Evolutionary conservation across 441 rosid species (phyloP).

Genomic region (Metrosideros polymorpha): DNA sequence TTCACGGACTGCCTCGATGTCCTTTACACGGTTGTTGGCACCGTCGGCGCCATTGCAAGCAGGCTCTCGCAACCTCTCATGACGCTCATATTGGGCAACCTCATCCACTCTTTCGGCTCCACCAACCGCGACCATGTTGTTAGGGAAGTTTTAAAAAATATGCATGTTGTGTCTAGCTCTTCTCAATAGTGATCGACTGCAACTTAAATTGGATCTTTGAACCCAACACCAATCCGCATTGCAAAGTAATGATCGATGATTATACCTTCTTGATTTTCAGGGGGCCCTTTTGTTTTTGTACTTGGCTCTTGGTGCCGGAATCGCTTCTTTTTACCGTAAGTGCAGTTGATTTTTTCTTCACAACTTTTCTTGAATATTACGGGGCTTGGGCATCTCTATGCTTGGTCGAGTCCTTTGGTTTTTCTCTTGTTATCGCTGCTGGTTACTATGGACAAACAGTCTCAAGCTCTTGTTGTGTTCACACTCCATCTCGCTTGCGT

Average conservation of each 20-base stretch:
- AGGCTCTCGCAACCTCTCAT: slow-evolving; percentile 53
- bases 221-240: background rate
- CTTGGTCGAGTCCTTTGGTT: background rate
- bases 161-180: background rate
- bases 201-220: background rate
- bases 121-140: slow-evolving; percentile 19
- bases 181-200: background rate
- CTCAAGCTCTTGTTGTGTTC: background rate
- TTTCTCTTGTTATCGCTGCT: background rate
- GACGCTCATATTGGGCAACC: slow-evolving; percentile 42
- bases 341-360: background rate
- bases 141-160: slow-evolving; percentile 2
- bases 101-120: slow-evolving; percentile 39
- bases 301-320: background rate
- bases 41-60: slow-evolving; percentile 29
- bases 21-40: slow-evolving; percentile 26
- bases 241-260: background rate
- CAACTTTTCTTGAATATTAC: background rate
- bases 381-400: background rate
- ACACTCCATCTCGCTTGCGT: background rate
- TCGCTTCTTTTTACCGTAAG: background rate
- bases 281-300: background rate
- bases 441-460: background rate
- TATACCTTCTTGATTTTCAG: background rate
- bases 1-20: slow-evolving; percentile 43